Conservation (phyloP, 106 monocot genomes). For the Vanilla planifolia region DNA sequence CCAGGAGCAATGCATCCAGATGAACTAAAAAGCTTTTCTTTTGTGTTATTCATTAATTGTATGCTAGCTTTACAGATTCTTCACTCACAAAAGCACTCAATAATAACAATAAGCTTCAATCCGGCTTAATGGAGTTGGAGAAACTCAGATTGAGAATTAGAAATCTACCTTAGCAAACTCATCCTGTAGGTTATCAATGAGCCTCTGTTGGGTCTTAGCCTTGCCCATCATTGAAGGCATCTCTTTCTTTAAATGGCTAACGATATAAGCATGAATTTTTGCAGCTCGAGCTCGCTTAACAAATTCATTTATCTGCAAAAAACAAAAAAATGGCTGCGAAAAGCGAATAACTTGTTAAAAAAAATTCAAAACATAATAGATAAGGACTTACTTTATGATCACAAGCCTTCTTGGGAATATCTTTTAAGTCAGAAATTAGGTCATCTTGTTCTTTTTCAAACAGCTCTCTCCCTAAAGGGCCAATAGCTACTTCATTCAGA, state of each 20-base stretch:
- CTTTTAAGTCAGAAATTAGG: slow-evolving; percentile 83
- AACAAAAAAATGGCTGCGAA: background rate
- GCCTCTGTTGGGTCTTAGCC: slow-evolving; percentile 78
- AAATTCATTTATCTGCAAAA: slow-evolving; percentile 89
- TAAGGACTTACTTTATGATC: slow-evolving; percentile 51
- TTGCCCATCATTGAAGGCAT: slow-evolving; percentile 96
- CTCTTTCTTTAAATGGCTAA: slow-evolving; percentile 88
- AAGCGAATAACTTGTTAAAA: no score
- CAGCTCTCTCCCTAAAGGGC: slow-evolving; percentile 74
- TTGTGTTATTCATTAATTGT: no score
- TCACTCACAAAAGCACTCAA: no score
- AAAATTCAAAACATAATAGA: background rate
- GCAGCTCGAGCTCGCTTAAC: slow-evolving; percentile 89
- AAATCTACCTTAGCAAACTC: slow-evolving; percentile 74
- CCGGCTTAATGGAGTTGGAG: no score
- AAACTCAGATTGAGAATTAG: no score
- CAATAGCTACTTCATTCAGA: slow-evolving; percentile 52
- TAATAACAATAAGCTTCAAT: no score
- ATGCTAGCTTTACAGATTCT: no score
- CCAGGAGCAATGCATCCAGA: no score
- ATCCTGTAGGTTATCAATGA: slow-evolving; percentile 68
- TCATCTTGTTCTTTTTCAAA: slow-evolving; percentile 94
- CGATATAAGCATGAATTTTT: slow-evolving; percentile 87
- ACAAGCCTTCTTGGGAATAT: slow-evolving; percentile 92
- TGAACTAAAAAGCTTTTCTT: no score